A percentile compares a stretch with the other conserved stretches of the same genome.
Conservation (phyloP, 352 stramenopile genomes). For the Pythium diclinum region DNA sequence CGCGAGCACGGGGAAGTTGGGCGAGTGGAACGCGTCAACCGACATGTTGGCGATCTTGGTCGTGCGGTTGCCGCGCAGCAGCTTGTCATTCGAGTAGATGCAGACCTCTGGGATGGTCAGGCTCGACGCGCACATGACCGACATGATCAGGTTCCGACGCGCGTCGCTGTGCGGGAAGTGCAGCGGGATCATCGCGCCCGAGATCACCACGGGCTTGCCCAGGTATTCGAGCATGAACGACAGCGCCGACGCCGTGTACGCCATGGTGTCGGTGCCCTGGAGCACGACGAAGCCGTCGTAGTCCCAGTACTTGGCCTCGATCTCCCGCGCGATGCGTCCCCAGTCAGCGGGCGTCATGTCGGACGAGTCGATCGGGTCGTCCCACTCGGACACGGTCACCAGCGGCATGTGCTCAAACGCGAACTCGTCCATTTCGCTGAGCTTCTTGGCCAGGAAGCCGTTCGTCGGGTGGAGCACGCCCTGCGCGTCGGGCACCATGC, state of each 20-base stretch:
- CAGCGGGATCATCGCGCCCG: slow-evolving; percentile 94
- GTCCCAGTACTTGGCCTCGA: slow-evolving; percentile 93
- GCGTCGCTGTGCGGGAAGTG: slow-evolving; percentile 96
- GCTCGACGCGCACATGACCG: slow-evolving; percentile 77
- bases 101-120: slow-evolving; percentile 87
- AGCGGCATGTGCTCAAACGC: slow-evolving; percentile 75
- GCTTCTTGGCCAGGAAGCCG: slow-evolving; percentile 88
- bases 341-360: slow-evolving; percentile 91
- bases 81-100: slow-evolving; percentile 95
- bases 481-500: slow-evolving; percentile 78
- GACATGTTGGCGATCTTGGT: slow-evolving; percentile 95
- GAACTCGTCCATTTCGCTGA: slow-evolving; percentile 86
- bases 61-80: slow-evolving; percentile 93
- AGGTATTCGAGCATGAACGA: slow-evolving; percentile 98
- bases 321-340: slow-evolving; percentile 90
- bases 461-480: slow-evolving; percentile 81
- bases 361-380: slow-evolving; percentile 88
- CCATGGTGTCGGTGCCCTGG: slow-evolving; percentile 98
- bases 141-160: slow-evolving; percentile 95
- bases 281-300: slow-evolving; percentile 97
- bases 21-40: slow-evolving; percentile 95
- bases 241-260: slow-evolving; percentile 93
- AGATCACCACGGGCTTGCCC: slow-evolving; percentile 95
- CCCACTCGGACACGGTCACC: slow-evolving; percentile 76
- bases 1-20: slow-evolving; percentile 93